Percentiles rank a stretch among this genome's conserved stretches.
These are phyloP conservation scores for Diaporthe sp. DNA, from an alignment of 2,329 filamentous ascomycete species.

Conservation along the genomic window DNA sequence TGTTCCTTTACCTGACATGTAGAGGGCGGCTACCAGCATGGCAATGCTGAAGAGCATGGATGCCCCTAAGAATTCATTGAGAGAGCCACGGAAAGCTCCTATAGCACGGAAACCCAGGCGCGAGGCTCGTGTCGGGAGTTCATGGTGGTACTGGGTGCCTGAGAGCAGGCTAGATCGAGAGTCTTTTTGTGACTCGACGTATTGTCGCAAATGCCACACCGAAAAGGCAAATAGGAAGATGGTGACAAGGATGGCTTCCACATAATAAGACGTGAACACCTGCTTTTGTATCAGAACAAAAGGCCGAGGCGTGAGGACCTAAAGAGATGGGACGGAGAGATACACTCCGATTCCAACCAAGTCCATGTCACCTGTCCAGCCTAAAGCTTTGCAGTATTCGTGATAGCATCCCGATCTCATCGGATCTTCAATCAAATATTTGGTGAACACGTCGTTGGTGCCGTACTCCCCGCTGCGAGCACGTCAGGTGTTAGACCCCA, in stretches of 20 bases:
- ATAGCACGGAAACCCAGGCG: slow-evolving; percentile 46
- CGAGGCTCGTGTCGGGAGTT: not conserved
- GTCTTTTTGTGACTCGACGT: no score
- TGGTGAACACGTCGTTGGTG: not conserved
- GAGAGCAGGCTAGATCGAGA: not conserved
- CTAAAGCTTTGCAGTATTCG: slow-evolving; percentile 44
- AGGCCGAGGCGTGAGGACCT: no score
- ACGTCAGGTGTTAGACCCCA: not conserved
- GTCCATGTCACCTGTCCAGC: slow-evolving; percentile 44
- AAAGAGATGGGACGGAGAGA: not conserved
- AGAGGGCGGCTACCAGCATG: slow-evolving; percentile 44
- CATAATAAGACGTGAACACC: slow-evolving; percentile 42
- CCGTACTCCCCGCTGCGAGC: not conserved
- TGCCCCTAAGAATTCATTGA: slow-evolving; percentile 45
- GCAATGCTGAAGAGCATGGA: slow-evolving; percentile 41
- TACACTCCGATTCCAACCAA: slow-evolving; percentile 44
- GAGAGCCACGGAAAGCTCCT: slow-evolving; percentile 46
- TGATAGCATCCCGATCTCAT: slow-evolving; percentile 24
- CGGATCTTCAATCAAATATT: slow-evolving; percentile 6
- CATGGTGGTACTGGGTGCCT: not conserved
- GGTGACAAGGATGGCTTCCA: slow-evolving; percentile 42
- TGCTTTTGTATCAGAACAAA: not conserved
- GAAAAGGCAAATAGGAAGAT: slow-evolving; percentile 42
- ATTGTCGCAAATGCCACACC: slow-evolving; percentile 31
- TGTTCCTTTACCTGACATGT: slow-evolving; percentile 33